Base-by-base conservation (phyloP, 441 rosid genomes). In the Syzygium malaccense region DNA sequence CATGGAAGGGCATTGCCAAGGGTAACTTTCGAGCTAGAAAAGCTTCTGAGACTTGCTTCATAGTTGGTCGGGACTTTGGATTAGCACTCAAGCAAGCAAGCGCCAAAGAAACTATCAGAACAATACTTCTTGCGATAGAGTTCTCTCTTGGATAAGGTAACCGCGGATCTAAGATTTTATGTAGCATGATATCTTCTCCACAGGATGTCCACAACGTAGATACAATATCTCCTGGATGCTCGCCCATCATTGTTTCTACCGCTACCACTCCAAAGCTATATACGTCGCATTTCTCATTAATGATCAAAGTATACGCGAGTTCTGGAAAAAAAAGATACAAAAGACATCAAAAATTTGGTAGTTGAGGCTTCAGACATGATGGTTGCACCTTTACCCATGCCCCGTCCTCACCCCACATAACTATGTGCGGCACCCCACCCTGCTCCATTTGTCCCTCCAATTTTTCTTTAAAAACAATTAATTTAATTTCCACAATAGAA, bases 101-200 rank as follows among this genome's bases (percentile, higher is more conserved):
- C 0, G 75, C 87, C 0, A 23, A 0, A n/a, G 15, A 55, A 14
- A 18, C 6, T 26, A 37, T 45, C 0, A 19, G 0, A 28, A 86
- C 68, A 56, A 86, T 41, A 18, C 41, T 25, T 32, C 17, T 41
- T 30, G 58, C 14, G 41, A 55, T 0, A 3, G n/a, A 41, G 18
- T 60, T 60, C 66, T 2, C 66, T 13, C 32, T 60, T 60, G 66
- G 66, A 60, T 26, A 60, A 60, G 66, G 66, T 30, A 60, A 60
- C 54, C 75, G 17, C 32, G 49, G 13, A 2, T 58, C 26, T 33
- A 86, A 58, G 12, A 86, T 60, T 11, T 58, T 28, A 25, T 37
- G 85, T 48, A 48, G 32, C 68, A n/a, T 86, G 32, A 86, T 3
- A 19, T 33, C n/a, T 33, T 55, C 28, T 45, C 37, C 19, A 1